phyloP scores from a whole-genome alignment of 768 basidiomycete genomes.

The Hemileccinum rubropunctum region DNA sequence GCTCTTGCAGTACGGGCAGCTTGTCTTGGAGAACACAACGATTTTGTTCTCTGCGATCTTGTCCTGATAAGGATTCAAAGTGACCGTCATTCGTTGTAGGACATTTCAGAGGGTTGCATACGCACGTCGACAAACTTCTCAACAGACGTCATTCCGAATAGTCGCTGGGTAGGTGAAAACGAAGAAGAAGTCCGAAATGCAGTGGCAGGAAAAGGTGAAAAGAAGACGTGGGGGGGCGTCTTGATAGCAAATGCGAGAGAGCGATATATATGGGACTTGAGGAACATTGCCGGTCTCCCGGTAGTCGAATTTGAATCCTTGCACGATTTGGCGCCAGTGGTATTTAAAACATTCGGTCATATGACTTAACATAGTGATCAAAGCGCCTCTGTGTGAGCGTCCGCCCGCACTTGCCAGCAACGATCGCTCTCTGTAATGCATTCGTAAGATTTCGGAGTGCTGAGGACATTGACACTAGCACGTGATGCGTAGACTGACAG shows the following conservation, averaged over 20 bases:
- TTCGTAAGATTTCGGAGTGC: background rate
- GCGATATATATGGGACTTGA: slow-evolving; percentile 22
- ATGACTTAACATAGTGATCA: no score
- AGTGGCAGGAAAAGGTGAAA: slow-evolving; percentile 15
- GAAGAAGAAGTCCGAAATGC: slow-evolving; percentile 24
- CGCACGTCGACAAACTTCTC: slow-evolving; percentile 43
- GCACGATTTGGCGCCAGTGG: no score
- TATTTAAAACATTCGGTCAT: no score
- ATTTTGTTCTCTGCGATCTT: slow-evolving; percentile 51
- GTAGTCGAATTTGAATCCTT: background rate
- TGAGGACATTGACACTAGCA: no score
- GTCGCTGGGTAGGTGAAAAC: slow-evolving; percentile 17
- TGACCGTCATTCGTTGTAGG: slow-evolving; percentile 10
- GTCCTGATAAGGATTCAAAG: slow-evolving; percentile 36
- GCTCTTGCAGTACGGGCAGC: slow-evolving; percentile 49
- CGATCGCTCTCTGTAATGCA: background rate
- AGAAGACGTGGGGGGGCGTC: slow-evolving; percentile 1
- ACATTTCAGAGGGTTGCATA: background rate
- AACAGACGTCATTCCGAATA: slow-evolving; percentile 22
- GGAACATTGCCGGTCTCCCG: background rate
- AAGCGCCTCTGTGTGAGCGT: no score
- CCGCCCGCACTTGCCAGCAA: no score
- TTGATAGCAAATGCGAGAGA: slow-evolving; percentile 13
- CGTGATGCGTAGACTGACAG: no score
- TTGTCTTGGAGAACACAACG: slow-evolving; percentile 58